A percentile compares a stretch with the other conserved stretches of the same genome.
These are phyloP conservation scores for Thermomucor indicae-seudaticae DNA, from an alignment of 371 early-diverging fungal genomes.

Conservation along the genomic window DNA sequence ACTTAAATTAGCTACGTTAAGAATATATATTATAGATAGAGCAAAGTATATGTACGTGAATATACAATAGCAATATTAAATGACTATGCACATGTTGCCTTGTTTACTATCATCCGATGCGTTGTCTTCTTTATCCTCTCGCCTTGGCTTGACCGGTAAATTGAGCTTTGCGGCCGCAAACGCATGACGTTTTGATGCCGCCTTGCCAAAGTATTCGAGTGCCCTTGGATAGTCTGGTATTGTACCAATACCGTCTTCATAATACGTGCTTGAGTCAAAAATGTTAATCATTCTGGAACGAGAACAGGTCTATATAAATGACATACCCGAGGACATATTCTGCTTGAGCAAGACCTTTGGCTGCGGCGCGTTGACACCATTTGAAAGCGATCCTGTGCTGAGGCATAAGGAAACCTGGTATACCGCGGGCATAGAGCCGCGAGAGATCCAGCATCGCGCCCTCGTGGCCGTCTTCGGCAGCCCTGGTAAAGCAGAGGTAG, in stretches of 20 bases:
- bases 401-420: slow-evolving; percentile 8
- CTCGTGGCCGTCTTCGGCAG: slow-evolving; percentile 17
- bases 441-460: slow-evolving; percentile 17
- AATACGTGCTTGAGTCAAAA: slow-evolving; percentile 24
- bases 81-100: too few species aligned
- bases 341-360: slow-evolving; percentile 16
- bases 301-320: neutral
- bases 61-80: too few species aligned
- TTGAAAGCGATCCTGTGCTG: slow-evolving; percentile 17
- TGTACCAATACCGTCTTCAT: slow-evolving; percentile 33
- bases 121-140: too few species aligned
- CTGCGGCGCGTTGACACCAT: slow-evolving; percentile 24
- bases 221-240: slow-evolving; percentile 22
- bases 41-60: too few species aligned
- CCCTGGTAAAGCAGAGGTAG: slow-evolving; percentile 10
- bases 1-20: too few species aligned
- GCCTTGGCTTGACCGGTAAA: too few species aligned
- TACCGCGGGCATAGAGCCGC: slow-evolving; percentile 11
- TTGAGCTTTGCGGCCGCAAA: slow-evolving; percentile 30
- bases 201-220: slow-evolving; percentile 25
- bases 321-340: slow-evolving; percentile 19
- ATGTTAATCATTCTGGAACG: too few species aligned
- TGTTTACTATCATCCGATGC: too few species aligned
- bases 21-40: too few species aligned
- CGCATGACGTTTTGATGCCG: slow-evolving; percentile 31